phyloP scores from a whole-genome alignment of 441 rosid species.

The Arabidopsis hybrid region DNA sequence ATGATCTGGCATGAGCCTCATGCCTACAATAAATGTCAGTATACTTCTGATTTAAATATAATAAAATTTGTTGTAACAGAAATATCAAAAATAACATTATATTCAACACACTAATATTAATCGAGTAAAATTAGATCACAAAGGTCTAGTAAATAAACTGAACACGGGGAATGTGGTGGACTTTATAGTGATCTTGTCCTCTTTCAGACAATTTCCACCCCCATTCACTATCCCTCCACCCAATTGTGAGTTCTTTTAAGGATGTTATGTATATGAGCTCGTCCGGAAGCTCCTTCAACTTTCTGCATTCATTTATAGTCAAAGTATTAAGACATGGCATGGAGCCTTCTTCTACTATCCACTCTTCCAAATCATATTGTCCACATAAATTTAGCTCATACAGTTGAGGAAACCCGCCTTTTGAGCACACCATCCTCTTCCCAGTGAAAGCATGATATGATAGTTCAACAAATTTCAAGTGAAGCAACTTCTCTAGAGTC shows the following conservation, averaged over 20 bases:
- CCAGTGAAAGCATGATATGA: constrained; percentile 4
- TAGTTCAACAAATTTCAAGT: constrained; percentile 9
- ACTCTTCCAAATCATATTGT: constrained; percentile 2
- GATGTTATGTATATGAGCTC: not conserved
- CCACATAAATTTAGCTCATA: not conserved
- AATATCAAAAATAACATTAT: too few relatives aligned
- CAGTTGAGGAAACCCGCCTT: constrained; percentile 3
- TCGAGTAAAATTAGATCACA: too few relatives aligned
- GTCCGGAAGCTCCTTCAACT: not conserved
- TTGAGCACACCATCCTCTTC: constrained; percentile 5
- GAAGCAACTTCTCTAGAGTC: constrained; percentile 5
- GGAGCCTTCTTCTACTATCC: constrained; percentile 13
- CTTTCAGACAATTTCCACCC: not conserved
- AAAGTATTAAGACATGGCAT: not conserved
- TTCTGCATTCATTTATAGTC: constrained; percentile 4
- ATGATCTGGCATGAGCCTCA: too few relatives aligned
- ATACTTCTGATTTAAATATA: too few relatives aligned
- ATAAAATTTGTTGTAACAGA: too few relatives aligned
- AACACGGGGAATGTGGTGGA: not conserved
- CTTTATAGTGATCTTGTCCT: not conserved
- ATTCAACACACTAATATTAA: too few relatives aligned
- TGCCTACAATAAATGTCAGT: too few relatives aligned
- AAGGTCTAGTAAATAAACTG: not conserved
- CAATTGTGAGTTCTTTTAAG: not conserved
- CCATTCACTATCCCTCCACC: not conserved